phyloP scores from a whole-genome alignment of 139 green algal genomes.

The Closterium sp. region DNA sequence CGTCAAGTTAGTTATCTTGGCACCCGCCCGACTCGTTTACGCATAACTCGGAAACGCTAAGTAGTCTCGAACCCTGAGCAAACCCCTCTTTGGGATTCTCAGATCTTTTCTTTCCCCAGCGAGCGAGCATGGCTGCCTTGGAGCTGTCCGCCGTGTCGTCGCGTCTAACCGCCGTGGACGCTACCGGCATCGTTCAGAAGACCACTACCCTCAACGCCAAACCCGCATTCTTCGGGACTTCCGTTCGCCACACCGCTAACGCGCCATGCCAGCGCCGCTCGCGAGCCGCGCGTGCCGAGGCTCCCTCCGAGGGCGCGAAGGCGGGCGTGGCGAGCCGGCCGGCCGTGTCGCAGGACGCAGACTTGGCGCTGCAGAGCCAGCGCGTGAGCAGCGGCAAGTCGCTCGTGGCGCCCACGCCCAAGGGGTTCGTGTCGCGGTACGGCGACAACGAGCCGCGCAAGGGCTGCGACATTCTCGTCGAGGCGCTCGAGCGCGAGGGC shows the following conservation, averaged over 20 bases:
- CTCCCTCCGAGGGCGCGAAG: background rate
- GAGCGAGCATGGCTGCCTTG: background rate
- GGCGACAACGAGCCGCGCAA: slow-evolving; percentile 77
- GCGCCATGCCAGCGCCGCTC: background rate
- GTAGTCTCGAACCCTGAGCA: background rate
- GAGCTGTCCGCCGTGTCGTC: background rate
- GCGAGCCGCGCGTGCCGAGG: background rate
- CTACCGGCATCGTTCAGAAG: background rate
- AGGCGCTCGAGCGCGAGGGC: slow-evolving; percentile 90
- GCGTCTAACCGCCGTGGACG: background rate
- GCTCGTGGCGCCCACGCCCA: slow-evolving; percentile 37
- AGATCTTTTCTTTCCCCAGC: background rate
- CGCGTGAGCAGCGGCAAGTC: slow-evolving; percentile 44
- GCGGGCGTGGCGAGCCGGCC: background rate
- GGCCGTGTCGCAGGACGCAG: background rate
- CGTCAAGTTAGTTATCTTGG: too few species aligned
- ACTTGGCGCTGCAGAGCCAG: background rate
- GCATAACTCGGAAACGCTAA: background rate
- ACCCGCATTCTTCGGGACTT: background rate
- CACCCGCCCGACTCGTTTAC: too few species aligned
- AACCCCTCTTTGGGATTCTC: background rate
- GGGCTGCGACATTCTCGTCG: slow-evolving; percentile 95
- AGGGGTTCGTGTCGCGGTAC: slow-evolving; percentile 58
- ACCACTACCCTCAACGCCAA: background rate
- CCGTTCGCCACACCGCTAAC: background rate